Conservation (phyloP, 169 alveolate species). For the Cryptosporidium parvum region DNA sequence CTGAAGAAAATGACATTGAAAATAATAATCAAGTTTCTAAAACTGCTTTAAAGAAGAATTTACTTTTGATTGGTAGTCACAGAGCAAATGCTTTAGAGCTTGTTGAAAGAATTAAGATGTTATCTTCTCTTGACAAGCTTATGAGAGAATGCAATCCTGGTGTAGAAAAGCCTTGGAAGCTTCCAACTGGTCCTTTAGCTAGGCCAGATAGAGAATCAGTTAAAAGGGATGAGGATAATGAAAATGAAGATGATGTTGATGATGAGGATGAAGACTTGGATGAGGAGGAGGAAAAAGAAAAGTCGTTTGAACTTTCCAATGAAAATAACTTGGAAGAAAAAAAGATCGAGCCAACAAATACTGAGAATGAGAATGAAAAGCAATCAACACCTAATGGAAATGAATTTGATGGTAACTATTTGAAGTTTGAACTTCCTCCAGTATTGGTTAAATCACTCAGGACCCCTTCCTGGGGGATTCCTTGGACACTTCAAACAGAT, state of each 20-base stretch:
- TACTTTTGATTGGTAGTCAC: slow-evolving; percentile 37
- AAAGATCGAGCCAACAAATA: background rate
- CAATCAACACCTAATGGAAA: background rate
- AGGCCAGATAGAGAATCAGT: slow-evolving; percentile 25
- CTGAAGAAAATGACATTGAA: slow-evolving; percentile 26
- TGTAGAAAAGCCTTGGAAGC: slow-evolving; percentile 81
- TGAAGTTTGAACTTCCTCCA: slow-evolving; percentile 80
- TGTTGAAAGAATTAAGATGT: slow-evolving; percentile 48
- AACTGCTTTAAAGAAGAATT: background rate
- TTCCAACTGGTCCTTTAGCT: slow-evolving; percentile 81
- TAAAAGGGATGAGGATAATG: slow-evolving; percentile 53
- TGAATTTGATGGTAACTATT: slow-evolving; percentile 46
- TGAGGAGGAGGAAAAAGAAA: slow-evolving; percentile 37
- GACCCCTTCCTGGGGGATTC: slow-evolving; percentile 73
- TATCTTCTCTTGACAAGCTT: slow-evolving; percentile 54
- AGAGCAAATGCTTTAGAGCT: slow-evolving; percentile 60
- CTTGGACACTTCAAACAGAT: slow-evolving; percentile 77
- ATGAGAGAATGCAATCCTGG: slow-evolving; percentile 80
- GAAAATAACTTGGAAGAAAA: background rate
- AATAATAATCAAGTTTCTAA: background rate
- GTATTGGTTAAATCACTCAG: slow-evolving; percentile 78
- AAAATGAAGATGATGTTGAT: slow-evolving; percentile 51
- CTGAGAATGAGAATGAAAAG: background rate
- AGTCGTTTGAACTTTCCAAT: background rate
- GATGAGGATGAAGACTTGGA: slow-evolving; percentile 36